Conservation (phyloP, 2,329 filamentous ascomycete species). For the Xylaria digitata region DNA sequence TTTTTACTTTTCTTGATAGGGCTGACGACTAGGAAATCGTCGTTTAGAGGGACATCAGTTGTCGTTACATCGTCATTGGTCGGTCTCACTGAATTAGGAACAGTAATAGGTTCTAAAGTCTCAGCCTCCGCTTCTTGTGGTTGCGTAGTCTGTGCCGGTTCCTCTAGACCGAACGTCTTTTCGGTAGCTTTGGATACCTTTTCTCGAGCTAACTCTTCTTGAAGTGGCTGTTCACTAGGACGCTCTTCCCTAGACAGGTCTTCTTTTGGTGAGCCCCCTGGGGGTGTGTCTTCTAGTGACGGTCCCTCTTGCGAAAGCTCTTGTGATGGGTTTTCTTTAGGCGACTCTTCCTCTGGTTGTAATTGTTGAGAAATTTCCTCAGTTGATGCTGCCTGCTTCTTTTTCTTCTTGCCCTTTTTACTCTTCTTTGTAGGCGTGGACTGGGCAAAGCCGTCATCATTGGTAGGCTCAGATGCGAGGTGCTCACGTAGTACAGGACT, state of each 20-base stretch:
- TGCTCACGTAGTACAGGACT: neutral
- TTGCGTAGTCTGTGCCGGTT: neutral
- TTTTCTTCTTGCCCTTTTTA: conserved; percentile 51
- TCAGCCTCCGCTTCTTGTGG: neutral
- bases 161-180: neutral
- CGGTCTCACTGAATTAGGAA: conserved; percentile 1
- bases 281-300: neutral
- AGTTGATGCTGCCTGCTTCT: conserved; percentile 25
- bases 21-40: conserved; percentile 10
- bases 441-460: conserved; percentile 25
- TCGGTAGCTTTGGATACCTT: conserved; percentile 3
- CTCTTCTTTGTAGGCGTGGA: conserved; percentile 43
- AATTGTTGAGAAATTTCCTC: neutral
- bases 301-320: neutral
- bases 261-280: neutral
- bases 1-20: conserved; percentile 42
- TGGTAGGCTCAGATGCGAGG: conserved; percentile 8
- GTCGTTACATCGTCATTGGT: conserved; percentile 12
- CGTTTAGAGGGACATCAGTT: conserved; percentile 28
- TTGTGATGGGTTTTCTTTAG: conserved; percentile 1
- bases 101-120: conserved; percentile 16
- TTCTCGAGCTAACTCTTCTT: conserved; percentile 1
- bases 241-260: neutral
- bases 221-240: neutral
- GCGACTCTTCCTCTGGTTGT: conserved; percentile 11